phyloP scores from a whole-genome alignment of 202 grass and related monocot species.

The Schoenoplectus tabernaemontani region DNA sequence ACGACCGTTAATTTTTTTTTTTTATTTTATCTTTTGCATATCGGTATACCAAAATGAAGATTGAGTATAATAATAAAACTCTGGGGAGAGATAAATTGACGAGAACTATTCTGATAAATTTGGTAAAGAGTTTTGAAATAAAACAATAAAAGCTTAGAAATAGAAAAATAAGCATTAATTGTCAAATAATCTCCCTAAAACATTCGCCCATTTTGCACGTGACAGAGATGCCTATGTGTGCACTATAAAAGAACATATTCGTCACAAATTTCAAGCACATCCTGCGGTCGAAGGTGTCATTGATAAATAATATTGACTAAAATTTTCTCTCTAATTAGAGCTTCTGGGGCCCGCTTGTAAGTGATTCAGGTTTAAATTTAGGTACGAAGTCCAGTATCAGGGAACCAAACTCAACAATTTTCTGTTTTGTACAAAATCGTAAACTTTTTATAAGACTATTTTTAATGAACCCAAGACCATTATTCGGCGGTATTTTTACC shows the following conservation, averaged over 20 bases:
- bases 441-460: background rate
- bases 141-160: too few relatives aligned
- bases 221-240: too few relatives aligned
- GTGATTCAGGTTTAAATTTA: background rate
- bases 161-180: too few relatives aligned
- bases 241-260: background rate
- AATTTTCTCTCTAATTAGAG: background rate
- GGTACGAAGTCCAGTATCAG: background rate
- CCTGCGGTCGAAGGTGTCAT: background rate
- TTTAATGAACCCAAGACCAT: background rate
- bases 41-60: too few relatives aligned
- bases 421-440: background rate
- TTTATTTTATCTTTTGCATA: too few relatives aligned
- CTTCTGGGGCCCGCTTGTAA: background rate
- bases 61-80: too few relatives aligned
- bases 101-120: too few relatives aligned
- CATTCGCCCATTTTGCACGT: too few relatives aligned
- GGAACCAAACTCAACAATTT: background rate
- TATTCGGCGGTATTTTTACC: background rate
- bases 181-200: too few relatives aligned
- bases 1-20: too few relatives aligned
- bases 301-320: background rate
- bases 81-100: too few relatives aligned
- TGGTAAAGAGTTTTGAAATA: too few relatives aligned
- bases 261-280: background rate